Evolutionary conservation across 2,329 filamentous ascomycete genomes (phyloP), one percentile per base, ranked within the genome.

Genomic region (Erysiphe pulchra): DNA sequence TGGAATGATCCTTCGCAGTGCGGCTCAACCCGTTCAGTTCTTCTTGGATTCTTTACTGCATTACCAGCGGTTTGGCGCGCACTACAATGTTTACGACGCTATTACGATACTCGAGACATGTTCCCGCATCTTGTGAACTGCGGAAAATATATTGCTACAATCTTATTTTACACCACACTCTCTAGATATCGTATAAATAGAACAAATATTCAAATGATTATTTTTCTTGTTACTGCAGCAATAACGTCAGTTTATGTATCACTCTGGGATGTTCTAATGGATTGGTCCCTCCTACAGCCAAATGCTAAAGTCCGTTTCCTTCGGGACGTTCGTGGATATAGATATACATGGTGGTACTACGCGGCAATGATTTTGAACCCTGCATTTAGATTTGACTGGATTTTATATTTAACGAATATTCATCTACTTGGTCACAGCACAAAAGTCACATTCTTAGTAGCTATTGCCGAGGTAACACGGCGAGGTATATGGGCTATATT

Each of bases 241-340:
- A 61, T 92, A 51, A 98, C 94, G 58, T 71, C 77, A 40, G 61
- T 92, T 28, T 95, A 94, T 60, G 77, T 72, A 53, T 84, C 77
- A 10, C 70, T 93, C 38, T 98, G 90, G 90, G 90, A 98, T 58
- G 64, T 98, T 1, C 75, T 84, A 51, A 94, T 95, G 81, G 90
- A 98, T 60, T 95, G 90, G 70, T 90, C 80, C 48, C 68, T 94
- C n/a, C 70, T 87, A 2, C 85, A 94, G 54, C 69, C 79, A 0
- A 73, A 77, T 46, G 73, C 81, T 0, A 70, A 72, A 11, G 66
- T 80, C 51, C 70, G 65, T 1, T 68, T 77, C 43, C 70, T 94
- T 11, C 78, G 90, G 7, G 74, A 87, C 48, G 77, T 81, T 9
- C 69, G 90, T 0, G 85, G 78, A 0, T 80, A 90, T 54, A 87